Evolutionary conservation across 768 basidiomycete species (phyloP).

Genomic region (Baorangia bicolor): DNA sequence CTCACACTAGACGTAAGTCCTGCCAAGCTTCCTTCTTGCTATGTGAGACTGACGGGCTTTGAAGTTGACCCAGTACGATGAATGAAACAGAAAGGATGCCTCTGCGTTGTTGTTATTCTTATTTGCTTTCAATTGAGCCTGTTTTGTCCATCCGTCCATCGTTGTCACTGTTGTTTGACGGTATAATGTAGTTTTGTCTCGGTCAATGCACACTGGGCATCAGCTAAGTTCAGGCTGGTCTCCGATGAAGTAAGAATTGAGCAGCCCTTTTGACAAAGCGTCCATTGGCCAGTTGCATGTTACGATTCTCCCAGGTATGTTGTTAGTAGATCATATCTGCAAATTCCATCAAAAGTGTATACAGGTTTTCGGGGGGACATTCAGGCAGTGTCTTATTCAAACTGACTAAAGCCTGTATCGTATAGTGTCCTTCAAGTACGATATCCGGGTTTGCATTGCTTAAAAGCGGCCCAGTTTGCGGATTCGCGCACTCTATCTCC

Average conservation of each 20-base stretch:
- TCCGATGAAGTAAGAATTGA: neutral
- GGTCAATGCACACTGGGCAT: neutral
- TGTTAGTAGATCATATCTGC: neutral
- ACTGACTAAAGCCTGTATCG: neutral
- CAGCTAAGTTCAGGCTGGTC: neutral
- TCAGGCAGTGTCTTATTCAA: neutral
- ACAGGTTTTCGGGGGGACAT: too few species aligned
- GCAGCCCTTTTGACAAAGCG: neutral
- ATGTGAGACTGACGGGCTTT: slow-evolving; percentile 5
- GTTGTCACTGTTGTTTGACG: neutral
- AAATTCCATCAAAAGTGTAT: too few species aligned
- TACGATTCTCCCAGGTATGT: neutral
- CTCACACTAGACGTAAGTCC: slow-evolving; percentile 82
- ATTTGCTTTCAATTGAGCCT: slow-evolving; percentile 21
- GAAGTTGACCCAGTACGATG: slow-evolving; percentile 31
- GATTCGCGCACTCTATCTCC: neutral
- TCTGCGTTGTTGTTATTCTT: slow-evolving; percentile 20
- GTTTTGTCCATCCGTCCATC: neutral
- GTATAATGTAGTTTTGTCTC: slow-evolving; percentile 2
- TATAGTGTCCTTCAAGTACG: too few species aligned
- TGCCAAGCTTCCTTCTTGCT: neutral
- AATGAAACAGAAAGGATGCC: slow-evolving; percentile 13
- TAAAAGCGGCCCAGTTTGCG: neutral
- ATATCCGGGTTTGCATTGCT: neutral
- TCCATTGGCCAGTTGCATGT: neutral